Evolutionary conservation across 1,284 basidiomycete genomes (phyloP).

Genomic region (Amylostereum chailletii): DNA sequence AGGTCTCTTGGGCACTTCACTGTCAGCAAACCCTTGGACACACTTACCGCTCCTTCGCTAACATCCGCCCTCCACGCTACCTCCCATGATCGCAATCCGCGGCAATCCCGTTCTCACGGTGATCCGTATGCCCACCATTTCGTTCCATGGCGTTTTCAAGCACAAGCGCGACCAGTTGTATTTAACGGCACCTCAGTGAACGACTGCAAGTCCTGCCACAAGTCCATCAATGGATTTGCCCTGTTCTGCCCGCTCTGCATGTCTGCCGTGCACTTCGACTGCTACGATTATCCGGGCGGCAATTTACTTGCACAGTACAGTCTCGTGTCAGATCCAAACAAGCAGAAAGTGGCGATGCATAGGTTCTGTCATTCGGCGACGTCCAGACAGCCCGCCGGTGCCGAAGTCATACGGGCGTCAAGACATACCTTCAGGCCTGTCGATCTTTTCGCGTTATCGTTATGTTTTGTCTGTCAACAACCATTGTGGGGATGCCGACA

Average conservation of each 20-base stretch:
- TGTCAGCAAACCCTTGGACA: constrained; percentile 42
- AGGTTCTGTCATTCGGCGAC: constrained; percentile 48
- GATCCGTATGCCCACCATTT: constrained; percentile 53
- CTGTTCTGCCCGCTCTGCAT: constrained; percentile 59
- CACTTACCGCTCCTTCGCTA: constrained; percentile 23
- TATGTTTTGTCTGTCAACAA: constrained; percentile 56
- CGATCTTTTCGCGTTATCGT: constrained; percentile 63
- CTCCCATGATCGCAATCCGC: constrained; percentile 3
- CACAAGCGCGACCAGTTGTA: constrained; percentile 18
- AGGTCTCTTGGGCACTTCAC: constrained; percentile 56
- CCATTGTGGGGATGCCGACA: constrained; percentile 65
- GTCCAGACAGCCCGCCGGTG: constrained; percentile 19
- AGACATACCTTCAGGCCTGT: constrained; percentile 45
- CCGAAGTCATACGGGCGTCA: constrained; percentile 19
- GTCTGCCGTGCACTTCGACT: constrained; percentile 60
- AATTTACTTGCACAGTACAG: constrained; percentile 47
- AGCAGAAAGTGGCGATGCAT: constrained; percentile 49
- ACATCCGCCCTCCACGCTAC: constrained; percentile 2
- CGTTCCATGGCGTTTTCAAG: constrained; percentile 52
- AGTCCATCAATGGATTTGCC: constrained; percentile 47
- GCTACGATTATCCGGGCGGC: constrained; percentile 63
- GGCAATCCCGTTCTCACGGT: not conserved
- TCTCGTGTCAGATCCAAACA: constrained; percentile 30
- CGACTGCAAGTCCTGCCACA: constrained; percentile 46
- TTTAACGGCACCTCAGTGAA: constrained; percentile 29